Evolutionary conservation across 495 filamentous ascomycete genomes (phyloP), one percentile per base, ranked within the genome.

Genomic region (Tuber melanosporum): DNA sequence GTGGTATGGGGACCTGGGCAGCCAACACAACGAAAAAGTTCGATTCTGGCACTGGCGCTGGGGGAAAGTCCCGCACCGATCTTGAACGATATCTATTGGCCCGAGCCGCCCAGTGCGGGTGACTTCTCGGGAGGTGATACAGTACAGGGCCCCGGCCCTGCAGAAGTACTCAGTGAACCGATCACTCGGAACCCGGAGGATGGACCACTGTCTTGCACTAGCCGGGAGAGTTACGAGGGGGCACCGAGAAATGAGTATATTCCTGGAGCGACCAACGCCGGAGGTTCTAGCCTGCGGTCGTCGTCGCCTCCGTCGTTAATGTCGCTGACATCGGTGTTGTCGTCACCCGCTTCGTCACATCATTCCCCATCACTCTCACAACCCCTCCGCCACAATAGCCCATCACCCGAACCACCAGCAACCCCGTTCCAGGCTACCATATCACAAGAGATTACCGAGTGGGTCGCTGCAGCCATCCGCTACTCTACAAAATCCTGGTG

Each of bases 401-500:
- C 14, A 66, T 66, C 57, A 36, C 26, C 57, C 14, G 57, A 66
- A 66, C 57, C 26, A 66, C n/a, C 12, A 32, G 32, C 14, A 36
- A 36, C 26, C 57, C 12, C 57, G 26, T 26, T 14, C 57, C 57
- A 36, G 32, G 26, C 36, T 2, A 26, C 57, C 15, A 36, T 12
- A 36, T 36, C 57, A 15, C 57, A 36, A 19, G 26, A 36, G 26
- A 36, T 32, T 14, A 36, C 32, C 4, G 32, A 36, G 32, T 66
- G 14, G 57, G 26, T 66, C 57, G 19, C n/a, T 66, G 57, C 57
- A 36, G 26, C 57, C 57, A 66, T 32, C 26, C 57, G 57, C 26
- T 66, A 66, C 26, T 66, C 57, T 26, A 66, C 57, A 66, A 66
- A 36, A 36, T 36, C 57, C 57, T 66, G 57, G 57, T 66, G 57